Conservation (phyloP, 75 land plant species). For the Picea glauca region DNA sequence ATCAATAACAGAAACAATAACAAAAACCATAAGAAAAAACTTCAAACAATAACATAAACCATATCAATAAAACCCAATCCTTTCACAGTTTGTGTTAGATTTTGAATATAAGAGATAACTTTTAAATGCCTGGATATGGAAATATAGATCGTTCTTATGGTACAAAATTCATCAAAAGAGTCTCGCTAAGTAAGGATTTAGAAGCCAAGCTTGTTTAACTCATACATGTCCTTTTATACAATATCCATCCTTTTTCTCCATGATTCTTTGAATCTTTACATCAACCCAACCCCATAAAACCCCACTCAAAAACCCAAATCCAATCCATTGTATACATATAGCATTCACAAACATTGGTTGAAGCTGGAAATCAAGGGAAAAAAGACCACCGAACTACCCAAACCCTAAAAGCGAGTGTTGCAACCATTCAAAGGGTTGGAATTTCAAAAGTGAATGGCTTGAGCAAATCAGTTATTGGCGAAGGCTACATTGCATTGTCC, state of each 20-base stretch:
- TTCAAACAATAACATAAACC: too few relatives aligned
- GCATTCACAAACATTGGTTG: neutral
- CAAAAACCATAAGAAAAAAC: too few relatives aligned
- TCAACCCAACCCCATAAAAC: too few relatives aligned
- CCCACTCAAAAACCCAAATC: too few relatives aligned
- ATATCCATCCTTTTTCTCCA: neutral
- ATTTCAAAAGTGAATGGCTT: too few relatives aligned
- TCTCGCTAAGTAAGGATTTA: neutral
- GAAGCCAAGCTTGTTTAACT: neutral
- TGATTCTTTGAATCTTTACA: neutral
- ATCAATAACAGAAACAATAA: too few relatives aligned
- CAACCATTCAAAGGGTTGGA: neutral
- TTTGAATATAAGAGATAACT: neutral
- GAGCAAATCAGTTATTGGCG: neutral
- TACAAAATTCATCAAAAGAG: neutral
- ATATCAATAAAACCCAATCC: too few relatives aligned
- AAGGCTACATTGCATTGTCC: neutral
- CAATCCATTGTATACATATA: too few relatives aligned
- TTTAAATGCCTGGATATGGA: neutral
- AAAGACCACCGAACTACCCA: neutral
- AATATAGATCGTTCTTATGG: neutral
- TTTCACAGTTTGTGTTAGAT: too few relatives aligned
- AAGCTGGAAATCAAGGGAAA: conserved; percentile 6
- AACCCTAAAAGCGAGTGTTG: neutral
- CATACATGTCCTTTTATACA: neutral